Conservation (phyloP, 2,329 filamentous ascomycete species). For the Botrytis porri region DNA sequence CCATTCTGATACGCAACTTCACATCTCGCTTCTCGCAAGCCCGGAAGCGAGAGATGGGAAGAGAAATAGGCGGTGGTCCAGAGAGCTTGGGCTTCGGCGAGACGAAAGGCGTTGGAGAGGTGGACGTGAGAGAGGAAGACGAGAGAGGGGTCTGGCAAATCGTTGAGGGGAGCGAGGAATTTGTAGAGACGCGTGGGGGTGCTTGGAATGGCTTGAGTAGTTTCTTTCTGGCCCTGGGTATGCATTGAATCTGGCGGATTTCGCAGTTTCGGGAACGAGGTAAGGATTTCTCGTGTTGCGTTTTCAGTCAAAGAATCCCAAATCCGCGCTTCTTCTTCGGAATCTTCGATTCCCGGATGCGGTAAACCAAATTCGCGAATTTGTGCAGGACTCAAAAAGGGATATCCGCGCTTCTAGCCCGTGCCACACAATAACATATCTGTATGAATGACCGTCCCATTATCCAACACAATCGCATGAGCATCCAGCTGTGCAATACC, state of each 20-base stretch:
- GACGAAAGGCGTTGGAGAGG: not conserved
- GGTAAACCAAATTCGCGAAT: constrained; percentile 30
- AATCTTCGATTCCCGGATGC: constrained; percentile 26
- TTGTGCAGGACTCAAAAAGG: constrained; percentile 31
- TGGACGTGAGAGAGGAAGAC: constrained; percentile 6
- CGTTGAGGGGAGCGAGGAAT: constrained; percentile 3
- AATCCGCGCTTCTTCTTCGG: constrained; percentile 24
- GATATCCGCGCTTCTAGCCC: constrained; percentile 30
- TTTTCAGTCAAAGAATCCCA: constrained; percentile 29
- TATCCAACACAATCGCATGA: constrained; percentile 24
- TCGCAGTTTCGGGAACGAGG: constrained; percentile 16
- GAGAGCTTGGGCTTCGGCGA: constrained; percentile 17
- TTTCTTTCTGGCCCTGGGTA: not conserved
- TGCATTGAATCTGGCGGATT: not conserved
- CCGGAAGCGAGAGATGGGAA: not conserved
- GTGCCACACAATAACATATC: constrained; percentile 35
- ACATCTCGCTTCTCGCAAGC: not conserved
- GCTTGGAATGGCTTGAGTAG: no score
- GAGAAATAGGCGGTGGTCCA: constrained; percentile 20
- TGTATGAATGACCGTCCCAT: constrained; percentile 24
- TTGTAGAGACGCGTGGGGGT: constrained; percentile 20
- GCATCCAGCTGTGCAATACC: constrained; percentile 26
- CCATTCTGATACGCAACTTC: constrained; percentile 12
- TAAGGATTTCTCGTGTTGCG: constrained; percentile 13
- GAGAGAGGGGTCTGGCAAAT: constrained; percentile 9